A percentile compares a stretch with the other conserved stretches of the same genome.
phyloP scores from a whole-genome alignment of 1,284 basidiomycete species.

The Psilocybe mexicana region DNA sequence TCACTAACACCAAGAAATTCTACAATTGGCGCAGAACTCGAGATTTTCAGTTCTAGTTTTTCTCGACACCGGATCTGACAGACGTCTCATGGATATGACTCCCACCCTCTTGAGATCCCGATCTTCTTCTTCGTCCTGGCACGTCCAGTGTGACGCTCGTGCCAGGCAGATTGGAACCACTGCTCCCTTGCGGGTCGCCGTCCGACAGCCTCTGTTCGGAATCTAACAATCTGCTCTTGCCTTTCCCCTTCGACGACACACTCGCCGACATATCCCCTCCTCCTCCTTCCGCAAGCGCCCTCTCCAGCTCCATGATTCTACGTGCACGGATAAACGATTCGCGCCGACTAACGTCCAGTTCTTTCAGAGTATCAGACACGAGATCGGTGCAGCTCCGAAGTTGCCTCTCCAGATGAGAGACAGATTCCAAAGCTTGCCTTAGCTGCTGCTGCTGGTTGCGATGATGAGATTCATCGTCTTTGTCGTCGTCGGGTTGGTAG shows the following conservation, averaged over 20 bases:
- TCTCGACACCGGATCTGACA: no score
- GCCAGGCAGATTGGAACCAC: no score
- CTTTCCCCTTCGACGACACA: background rate
- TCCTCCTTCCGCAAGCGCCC: background rate
- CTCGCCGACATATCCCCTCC: background rate
- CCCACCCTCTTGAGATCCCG: no score
- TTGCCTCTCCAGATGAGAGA: slow-evolving; percentile 12
- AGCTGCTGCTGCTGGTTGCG: slow-evolving; percentile 1
- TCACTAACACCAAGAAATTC: no score
- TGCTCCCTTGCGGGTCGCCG: no score
- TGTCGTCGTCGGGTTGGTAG: background rate
- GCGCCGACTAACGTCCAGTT: slow-evolving; percentile 3
- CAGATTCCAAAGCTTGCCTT: slow-evolving; percentile 1
- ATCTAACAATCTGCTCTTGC: background rate
- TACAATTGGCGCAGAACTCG: no score
- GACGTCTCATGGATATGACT: no score
- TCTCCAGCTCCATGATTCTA: background rate
- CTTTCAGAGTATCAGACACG: slow-evolving; percentile 9
- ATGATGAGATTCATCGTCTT: background rate
- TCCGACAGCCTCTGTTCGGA: no score
- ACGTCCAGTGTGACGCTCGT: no score
- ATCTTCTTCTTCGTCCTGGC: no score
- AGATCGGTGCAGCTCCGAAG: slow-evolving; percentile 10
- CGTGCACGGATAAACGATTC: background rate
- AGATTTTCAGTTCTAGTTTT: no score